Percentiles rank a stretch among this genome's conserved stretches.
Conservation (phyloP, 2,329 filamentous ascomycete genomes). For the Colletotrichum sojae region DNA sequence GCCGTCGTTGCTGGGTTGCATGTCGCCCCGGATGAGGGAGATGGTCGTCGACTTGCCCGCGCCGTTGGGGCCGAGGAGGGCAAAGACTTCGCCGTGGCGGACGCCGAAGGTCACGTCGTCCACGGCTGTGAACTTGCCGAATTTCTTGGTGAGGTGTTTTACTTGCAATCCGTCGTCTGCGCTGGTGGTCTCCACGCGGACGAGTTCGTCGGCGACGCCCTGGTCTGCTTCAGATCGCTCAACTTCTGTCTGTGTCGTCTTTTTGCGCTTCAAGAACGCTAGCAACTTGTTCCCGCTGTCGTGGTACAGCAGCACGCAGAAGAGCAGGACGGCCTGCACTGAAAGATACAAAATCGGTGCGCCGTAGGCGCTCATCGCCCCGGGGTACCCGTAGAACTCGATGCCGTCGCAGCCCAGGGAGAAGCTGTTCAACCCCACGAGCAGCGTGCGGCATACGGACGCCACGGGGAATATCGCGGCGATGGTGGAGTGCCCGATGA, state of each 20-base stretch:
- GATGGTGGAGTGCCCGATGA: slow-evolving; percentile 84
- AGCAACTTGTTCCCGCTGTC: slow-evolving; percentile 75
- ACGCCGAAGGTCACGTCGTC: slow-evolving; percentile 90
- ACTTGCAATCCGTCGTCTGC: slow-evolving; percentile 79
- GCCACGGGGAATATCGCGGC: slow-evolving; percentile 82
- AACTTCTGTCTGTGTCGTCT: slow-evolving; percentile 59
- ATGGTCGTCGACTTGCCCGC: slow-evolving; percentile 94
- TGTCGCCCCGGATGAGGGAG: slow-evolving; percentile 87
- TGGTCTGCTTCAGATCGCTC: slow-evolving; percentile 58
- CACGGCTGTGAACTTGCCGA: slow-evolving; percentile 83
- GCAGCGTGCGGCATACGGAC: slow-evolving; percentile 80
- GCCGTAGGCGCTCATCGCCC: slow-evolving; percentile 80
- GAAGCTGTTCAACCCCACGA: slow-evolving; percentile 87
- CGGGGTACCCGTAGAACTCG: slow-evolving; percentile 76
- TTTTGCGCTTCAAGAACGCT: neutral
- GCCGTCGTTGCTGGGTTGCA: slow-evolving; percentile 80
- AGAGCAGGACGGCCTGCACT: slow-evolving; percentile 79
- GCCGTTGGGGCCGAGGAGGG: slow-evolving; percentile 90
- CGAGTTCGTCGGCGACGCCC: slow-evolving; percentile 76
- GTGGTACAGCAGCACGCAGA: slow-evolving; percentile 81
- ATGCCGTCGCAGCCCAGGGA: slow-evolving; percentile 80
- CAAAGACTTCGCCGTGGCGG: slow-evolving; percentile 85
- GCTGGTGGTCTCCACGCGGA: slow-evolving; percentile 64
- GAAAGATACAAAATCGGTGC: slow-evolving; percentile 88
- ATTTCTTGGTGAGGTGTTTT: slow-evolving; percentile 83